phyloP scores from a whole-genome alignment of 441 rosid genomes.

The Arabidopsis lyrata region DNA sequence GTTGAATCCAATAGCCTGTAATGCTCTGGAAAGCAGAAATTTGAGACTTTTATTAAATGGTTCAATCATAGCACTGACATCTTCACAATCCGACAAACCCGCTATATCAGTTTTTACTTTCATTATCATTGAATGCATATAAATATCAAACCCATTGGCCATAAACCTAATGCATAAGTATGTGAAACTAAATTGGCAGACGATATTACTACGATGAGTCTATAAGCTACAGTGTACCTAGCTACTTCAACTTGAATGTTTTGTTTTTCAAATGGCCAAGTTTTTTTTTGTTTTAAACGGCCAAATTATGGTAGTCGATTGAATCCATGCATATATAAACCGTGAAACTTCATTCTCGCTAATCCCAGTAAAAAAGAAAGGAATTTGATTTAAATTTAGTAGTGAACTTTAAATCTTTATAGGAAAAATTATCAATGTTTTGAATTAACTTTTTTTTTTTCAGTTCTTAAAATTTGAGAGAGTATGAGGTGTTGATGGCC shows the following conservation, averaged over 20 bases:
- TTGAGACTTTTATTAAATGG: constrained; percentile 25
- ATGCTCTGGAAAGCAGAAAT: constrained; percentile 39
- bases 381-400: neutral
- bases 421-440: neutral
- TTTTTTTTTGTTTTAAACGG: neutral
- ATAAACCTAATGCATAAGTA: constrained; percentile 12
- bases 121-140: constrained; percentile 34
- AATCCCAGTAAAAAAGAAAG: neutral
- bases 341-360: neutral
- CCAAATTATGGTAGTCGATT: neutral
- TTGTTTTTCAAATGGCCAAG: neutral
- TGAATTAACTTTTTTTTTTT: neutral
- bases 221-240: neutral
- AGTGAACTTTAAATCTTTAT: neutral
- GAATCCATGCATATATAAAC: neutral
- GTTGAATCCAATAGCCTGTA: constrained; percentile 31
- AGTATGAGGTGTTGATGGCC: constrained; percentile 16
- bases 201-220: neutral
- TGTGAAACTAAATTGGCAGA: constrained; percentile 2
- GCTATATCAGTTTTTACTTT: constrained; percentile 28
- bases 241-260: neutral
- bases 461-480: neutral
- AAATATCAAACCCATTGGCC: constrained; percentile 28
- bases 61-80: constrained; percentile 43
- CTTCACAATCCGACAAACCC: constrained; percentile 40